Evolutionary conservation across 2,329 filamentous ascomycete species (phyloP).

Genomic region (Penicillium sp.): DNA sequence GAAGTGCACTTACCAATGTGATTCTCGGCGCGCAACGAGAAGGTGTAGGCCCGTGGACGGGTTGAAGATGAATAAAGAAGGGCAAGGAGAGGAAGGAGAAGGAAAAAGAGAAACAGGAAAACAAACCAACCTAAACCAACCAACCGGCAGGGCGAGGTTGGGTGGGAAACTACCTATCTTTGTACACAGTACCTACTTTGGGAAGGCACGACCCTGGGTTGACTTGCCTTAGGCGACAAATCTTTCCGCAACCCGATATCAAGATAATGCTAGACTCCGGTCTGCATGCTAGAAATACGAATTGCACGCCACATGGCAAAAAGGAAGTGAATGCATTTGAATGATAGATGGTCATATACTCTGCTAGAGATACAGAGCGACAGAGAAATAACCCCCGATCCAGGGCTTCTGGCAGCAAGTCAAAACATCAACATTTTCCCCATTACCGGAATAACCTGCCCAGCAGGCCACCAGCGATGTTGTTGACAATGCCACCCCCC

Average conservation of each 20-base stretch:
- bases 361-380: conserved; percentile 9
- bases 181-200: neutral
- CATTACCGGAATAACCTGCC: conserved; percentile 53
- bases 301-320: neutral
- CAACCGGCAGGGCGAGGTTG: too few relatives aligned
- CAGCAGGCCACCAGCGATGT: conserved; percentile 55
- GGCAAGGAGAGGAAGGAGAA: neutral
- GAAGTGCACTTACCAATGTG: neutral
- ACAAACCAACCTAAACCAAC: neutral
- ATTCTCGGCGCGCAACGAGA: neutral
- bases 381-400: neutral
- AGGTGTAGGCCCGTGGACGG: too few relatives aligned
- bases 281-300: neutral
- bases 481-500: conserved; percentile 55
- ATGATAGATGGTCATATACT: conserved; percentile 5
- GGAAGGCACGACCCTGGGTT: neutral
- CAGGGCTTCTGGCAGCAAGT: neutral
- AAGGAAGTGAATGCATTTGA: conserved; percentile 4
- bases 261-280: neutral
- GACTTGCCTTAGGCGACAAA: neutral
- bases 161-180: too few relatives aligned
- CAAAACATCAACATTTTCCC: neutral
- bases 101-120: neutral
- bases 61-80: neutral
- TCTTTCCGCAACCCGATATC: neutral